Evolutionary conservation across 805 yeast species (phyloP).

Genomic region (Cyberlindnera euphorbiae): DNA sequence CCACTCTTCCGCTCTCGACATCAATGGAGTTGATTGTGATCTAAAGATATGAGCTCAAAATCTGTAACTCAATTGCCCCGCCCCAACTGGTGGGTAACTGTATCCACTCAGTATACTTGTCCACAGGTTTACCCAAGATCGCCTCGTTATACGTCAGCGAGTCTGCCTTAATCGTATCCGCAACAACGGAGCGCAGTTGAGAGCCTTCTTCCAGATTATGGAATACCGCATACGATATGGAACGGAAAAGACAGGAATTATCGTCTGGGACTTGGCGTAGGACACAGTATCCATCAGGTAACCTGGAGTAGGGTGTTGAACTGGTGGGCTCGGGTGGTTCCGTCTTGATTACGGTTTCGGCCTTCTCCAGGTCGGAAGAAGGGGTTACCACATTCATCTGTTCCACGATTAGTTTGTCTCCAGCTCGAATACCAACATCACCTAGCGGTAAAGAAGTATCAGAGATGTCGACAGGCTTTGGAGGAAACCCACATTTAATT

Average conservation of each 20-base stretch:
- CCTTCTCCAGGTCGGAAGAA: no score
- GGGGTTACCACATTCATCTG: not conserved
- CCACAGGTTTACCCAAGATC: constrained; percentile 47
- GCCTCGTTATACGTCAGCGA: constrained; percentile 47
- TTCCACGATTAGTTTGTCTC: constrained; percentile 52
- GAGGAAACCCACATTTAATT: constrained; percentile 60
- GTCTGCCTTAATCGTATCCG: constrained; percentile 37
- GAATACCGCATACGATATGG: constrained; percentile 50
- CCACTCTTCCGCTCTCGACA: constrained; percentile 54
- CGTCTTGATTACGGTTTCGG: not conserved
- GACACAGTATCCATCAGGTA: constrained; percentile 33
- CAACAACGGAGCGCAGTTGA: constrained; percentile 49
- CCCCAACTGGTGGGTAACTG: constrained; percentile 64
- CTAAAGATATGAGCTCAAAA: constrained; percentile 47
- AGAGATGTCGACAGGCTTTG: constrained; percentile 36
- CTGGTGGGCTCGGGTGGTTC: constrained; percentile 2
- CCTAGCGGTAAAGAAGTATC: constrained; percentile 25
- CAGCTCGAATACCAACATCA: constrained; percentile 46
- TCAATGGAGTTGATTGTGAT: constrained; percentile 58
- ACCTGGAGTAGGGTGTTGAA: constrained; percentile 6
- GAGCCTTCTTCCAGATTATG: constrained; percentile 39
- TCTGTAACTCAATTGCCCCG: constrained; percentile 73
- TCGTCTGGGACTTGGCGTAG: constrained; percentile 67
- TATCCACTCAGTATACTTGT: constrained; percentile 60
- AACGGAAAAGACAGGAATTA: constrained; percentile 71